These are phyloP conservation scores for Protomyces inouyei DNA, from an alignment of 1,139 yeast genomes.

Conservation along the genomic window DNA sequence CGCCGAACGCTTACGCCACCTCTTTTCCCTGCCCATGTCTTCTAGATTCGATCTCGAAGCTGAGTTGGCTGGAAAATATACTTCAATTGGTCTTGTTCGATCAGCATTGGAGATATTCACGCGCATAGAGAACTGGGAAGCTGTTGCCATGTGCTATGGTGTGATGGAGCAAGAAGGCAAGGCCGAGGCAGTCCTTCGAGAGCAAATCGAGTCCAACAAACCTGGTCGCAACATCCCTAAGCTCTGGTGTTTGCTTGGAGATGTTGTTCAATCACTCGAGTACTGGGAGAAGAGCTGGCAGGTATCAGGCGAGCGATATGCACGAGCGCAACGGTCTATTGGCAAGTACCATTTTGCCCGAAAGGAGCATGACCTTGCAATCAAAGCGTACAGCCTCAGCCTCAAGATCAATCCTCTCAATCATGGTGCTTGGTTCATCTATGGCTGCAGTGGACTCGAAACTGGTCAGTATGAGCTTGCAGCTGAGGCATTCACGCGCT, in stretches of 20 bases:
- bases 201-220: slow-evolving; percentile 45
- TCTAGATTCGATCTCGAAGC: slow-evolving; percentile 87
- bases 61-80: slow-evolving; percentile 75
- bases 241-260: slow-evolving; percentile 81
- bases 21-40: slow-evolving; percentile 69
- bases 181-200: slow-evolving; percentile 57
- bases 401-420: slow-evolving; percentile 69
- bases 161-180: slow-evolving; percentile 69
- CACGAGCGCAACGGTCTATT: slow-evolving; percentile 79
- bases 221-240: slow-evolving; percentile 63
- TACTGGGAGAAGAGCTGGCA: slow-evolving; percentile 88
- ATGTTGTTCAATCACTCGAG: slow-evolving; percentile 67
- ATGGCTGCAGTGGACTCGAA: slow-evolving; percentile 87
- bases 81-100: slow-evolving; percentile 77
- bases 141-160: slow-evolving; percentile 86
- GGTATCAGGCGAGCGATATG: slow-evolving; percentile 56
- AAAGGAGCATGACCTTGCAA: slow-evolving; percentile 53
- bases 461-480: slow-evolving; percentile 67
- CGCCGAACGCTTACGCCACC: slow-evolving; percentile 58
- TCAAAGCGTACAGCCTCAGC: slow-evolving; percentile 69
- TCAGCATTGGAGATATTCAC: slow-evolving; percentile 90
- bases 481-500: slow-evolving; percentile 87
- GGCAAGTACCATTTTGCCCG: slow-evolving; percentile 61
- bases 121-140: slow-evolving; percentile 68
- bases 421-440: slow-evolving; percentile 83